Base-by-base conservation (phyloP, 2,329 filamentous ascomycete species). In the Xylariaceae sp. region DNA sequence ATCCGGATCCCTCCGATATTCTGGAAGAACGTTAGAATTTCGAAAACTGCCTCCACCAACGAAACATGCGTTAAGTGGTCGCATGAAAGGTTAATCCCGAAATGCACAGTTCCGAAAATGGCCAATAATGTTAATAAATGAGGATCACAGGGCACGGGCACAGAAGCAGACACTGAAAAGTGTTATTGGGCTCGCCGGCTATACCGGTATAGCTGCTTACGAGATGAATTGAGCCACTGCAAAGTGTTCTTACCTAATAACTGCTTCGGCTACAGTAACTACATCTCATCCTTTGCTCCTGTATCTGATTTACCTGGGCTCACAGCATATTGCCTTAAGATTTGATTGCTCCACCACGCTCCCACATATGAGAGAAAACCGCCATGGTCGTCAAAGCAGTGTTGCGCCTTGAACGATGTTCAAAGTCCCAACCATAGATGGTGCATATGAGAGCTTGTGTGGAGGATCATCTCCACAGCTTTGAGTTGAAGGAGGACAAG, bases 391-490 rank as follows among this genome's bases (percentile, higher is more conserved):
- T n/a, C n/a, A n/a, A n/a, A n/a, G n/a, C n/a, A n/a, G n/a, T n/a
- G n/a, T n/a, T n/a, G n/a, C n/a, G n/a, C n/a, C n/a, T n/a, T n/a
- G n/a, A 40, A 24, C 28, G 5, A 44, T 31, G 41, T 49, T 34
- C 9, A 41, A 11, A 19, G 17, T 48, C 17, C 40, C 39, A 21
- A 36, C 28, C 19, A n/a, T 40, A 14, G 40, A 33, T 21, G 33
- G 26, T 45, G 36, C 50, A 55, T 56, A 36, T 58, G 58, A 55
- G 37, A 58, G 54, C 50, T 48, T 36, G 54, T 52, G 55, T 61
- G 55, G 55, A 61, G 55, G 41, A 39, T 48, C 29, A 55, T 55
- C 58, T 61, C 51, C 58, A 46, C 51, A 61, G 37, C 17, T 28
- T 16, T 44, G 33, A 16, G 33, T 7, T 16, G 17, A 7, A 16